Percentiles rank a stretch among this genome's conserved stretches.
Evolutionary conservation across 2,329 filamentous ascomycete genomes (phyloP).

Genomic region (Chaetomium sp.): DNA sequence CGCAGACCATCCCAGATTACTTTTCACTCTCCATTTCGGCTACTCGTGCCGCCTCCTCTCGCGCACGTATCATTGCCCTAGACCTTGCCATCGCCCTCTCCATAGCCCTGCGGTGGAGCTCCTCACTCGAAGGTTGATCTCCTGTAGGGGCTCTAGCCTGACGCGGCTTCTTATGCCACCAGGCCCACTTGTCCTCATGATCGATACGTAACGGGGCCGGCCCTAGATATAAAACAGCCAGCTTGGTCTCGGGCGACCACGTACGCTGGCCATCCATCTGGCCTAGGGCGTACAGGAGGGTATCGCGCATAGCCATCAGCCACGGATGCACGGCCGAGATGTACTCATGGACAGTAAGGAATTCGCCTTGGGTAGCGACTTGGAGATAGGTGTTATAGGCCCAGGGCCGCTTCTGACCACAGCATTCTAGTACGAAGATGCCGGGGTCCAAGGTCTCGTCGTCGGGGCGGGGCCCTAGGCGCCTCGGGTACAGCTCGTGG

Average conservation of each 20-base stretch:
- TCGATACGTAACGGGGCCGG: neutral
- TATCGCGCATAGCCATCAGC: neutral
- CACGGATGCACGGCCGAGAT: neutral
- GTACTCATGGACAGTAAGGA: neutral
- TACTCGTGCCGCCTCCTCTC: slow-evolving; percentile 10
- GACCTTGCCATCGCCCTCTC: slow-evolving; percentile 6
- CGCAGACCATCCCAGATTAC: slow-evolving; percentile 1
- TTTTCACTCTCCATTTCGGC: slow-evolving; percentile 10
- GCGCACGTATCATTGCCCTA: slow-evolving; percentile 9
- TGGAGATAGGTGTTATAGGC: neutral
- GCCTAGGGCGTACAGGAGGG: neutral
- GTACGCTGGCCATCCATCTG: neutral
- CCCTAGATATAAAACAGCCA: neutral
- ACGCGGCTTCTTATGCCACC: slow-evolving; percentile 3
- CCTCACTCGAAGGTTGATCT: slow-evolving; percentile 3
- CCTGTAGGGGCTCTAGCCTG: neutral
- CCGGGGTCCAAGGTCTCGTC: no score
- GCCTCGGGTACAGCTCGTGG: no score
- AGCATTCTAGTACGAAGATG: neutral
- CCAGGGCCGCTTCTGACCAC: neutral
- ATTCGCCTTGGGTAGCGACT: neutral
- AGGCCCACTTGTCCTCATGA: slow-evolving; percentile 1
- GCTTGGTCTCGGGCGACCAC: neutral
- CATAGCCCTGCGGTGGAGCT: slow-evolving; percentile 1
- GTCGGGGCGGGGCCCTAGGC: no score